phyloP scores from a whole-genome alignment of 2,329 filamentous ascomycete genomes.

The Claviceps sp. region DNA sequence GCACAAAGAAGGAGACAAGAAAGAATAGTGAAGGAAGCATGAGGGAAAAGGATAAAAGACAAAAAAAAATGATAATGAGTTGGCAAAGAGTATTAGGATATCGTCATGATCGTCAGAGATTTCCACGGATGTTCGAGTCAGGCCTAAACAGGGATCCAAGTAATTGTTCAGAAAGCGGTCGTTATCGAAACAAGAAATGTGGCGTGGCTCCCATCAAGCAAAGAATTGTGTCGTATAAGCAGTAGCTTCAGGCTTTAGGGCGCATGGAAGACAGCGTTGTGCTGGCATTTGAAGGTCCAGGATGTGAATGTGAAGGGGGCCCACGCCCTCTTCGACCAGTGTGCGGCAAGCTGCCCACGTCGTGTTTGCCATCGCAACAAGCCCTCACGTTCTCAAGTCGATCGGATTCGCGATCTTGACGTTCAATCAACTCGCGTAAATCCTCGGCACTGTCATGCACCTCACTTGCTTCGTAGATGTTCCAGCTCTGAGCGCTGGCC shows the following conservation, averaged over 20 bases:
- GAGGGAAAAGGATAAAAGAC: neutral
- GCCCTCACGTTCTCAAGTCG: constrained; percentile 88
- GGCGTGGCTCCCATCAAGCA: neutral
- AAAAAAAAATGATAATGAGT: neutral
- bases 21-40: neutral
- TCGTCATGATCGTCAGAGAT: constrained; percentile 5
- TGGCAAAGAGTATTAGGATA: neutral
- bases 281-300: constrained; percentile 21
- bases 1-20: neutral
- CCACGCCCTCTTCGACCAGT: constrained; percentile 31
- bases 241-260: constrained; percentile 18
- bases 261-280: constrained; percentile 23
- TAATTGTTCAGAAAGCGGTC: neutral
- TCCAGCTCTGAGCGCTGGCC: constrained; percentile 27
- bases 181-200: neutral
- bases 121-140: neutral
- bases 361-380: constrained; percentile 92
- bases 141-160: neutral
- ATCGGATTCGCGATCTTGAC: constrained; percentile 63
- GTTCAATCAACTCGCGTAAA: constrained; percentile 63
- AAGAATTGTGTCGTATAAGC: neutral
- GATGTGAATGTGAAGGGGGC: constrained; percentile 23
- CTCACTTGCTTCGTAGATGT: constrained; percentile 47
- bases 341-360: constrained; percentile 48
- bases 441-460: constrained; percentile 74